Evolutionary conservation across 805 yeast species (phyloP), one percentile per base, ranked within the genome.

Genomic region (Ogataea paradorogensis): DNA sequence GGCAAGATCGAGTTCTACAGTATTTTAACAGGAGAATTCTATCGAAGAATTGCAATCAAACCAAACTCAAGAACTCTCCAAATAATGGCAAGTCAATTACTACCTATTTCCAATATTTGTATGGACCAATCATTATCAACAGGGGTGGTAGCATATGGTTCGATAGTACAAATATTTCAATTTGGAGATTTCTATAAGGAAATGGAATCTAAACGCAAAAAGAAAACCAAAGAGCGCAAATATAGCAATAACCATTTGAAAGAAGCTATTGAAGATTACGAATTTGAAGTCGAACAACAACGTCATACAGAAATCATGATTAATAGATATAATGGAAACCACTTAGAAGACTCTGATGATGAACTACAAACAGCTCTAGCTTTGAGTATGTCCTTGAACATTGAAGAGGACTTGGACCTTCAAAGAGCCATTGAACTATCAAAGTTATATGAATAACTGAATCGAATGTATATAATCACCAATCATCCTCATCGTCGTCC

Each of bases 401-500:
- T 36, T 21, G 30, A 23, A 15, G 53, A 53, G 27, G 73, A 66
- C 28, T 59, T 52, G n/a, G 66, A 67, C 8, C 47, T 69, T 8
- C 47, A 47, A 28, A 38, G 43, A 18, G 54, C 54, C 2, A 23
- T 56, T 7, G 56, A 52, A 25, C 25, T 55, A 8, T 56, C 61
- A 4, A 45, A 40, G 20, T 15, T 29, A 5, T 24, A 33, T 13
- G 29, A 25, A 7, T 34, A 26, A 18, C 14, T 18, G 20, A 18
- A 18, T 18, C 20, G 16, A 24, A 29, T 20, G 30, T 25, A 31
- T 25, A 30, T 16, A 13, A 11, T 43, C 37, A 56, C 60, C 63
- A 60, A 33, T 73, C 79, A 33, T 80, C 87, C 28, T 75, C 83
- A 33, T 79, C 82, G 15, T 76, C 84, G 2, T 76, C 85, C 2